A percentile compares a stretch with the other conserved stretches of the same genome.
phyloP scores from a whole-genome alignment of 257 asterid genomes.

The Petunia secreta region DNA sequence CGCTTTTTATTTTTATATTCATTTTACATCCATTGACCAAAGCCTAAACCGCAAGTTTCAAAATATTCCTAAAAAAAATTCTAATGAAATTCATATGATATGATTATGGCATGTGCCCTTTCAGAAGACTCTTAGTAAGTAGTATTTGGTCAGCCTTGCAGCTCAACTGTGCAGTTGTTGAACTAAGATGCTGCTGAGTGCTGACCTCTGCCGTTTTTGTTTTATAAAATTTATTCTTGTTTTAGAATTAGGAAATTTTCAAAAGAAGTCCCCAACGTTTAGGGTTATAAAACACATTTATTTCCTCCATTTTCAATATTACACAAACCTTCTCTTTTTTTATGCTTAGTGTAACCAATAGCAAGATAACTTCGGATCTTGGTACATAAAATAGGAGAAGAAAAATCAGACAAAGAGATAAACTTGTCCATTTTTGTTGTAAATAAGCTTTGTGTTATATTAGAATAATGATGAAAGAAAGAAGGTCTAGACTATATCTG shows the following conservation, averaged over 20 bases:
- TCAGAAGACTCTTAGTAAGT: neutral
- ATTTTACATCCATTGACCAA: constrained; percentile 29
- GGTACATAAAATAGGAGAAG: too few species aligned
- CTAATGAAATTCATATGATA: neutral
- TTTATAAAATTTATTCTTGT: neutral
- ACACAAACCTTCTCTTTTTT: too few species aligned
- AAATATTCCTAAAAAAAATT: neutral
- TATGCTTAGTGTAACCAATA: too few species aligned
- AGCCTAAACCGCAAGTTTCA: neutral
- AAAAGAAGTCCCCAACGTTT: too few species aligned
- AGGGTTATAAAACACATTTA: too few species aligned
- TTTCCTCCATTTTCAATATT: too few species aligned
- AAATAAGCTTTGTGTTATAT: too few species aligned
- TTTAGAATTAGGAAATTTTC: neutral
- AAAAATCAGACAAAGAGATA: too few species aligned
- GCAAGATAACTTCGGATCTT: too few species aligned
- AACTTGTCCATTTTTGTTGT: too few species aligned
- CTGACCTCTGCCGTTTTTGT: neutral
- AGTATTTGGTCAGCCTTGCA: neutral
- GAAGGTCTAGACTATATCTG: too few species aligned
- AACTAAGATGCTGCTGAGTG: constrained; percentile 43
- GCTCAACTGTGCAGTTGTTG: constrained; percentile 36
- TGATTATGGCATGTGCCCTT: neutral
- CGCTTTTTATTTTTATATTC: neutral
- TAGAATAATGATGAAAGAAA: too few species aligned